Evolutionary conservation across 2,329 filamentous ascomycete genomes (phyloP), one percentile per base, ranked within the genome.

Genomic region (Cercospora janseana): DNA sequence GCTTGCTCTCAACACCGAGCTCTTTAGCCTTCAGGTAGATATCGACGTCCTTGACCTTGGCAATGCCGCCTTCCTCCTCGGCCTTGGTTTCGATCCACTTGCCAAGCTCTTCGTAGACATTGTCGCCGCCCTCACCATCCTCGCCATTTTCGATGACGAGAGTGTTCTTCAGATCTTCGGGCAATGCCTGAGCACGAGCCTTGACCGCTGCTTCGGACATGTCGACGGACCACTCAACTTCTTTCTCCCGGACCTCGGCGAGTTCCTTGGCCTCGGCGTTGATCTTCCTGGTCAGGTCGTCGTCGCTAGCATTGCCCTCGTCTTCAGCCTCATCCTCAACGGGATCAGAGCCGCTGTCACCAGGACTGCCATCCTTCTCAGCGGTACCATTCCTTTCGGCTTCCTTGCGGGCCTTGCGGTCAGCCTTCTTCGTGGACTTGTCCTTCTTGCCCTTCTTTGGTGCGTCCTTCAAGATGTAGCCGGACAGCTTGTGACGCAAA

Each of bases 1-100:
- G 88, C 82, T 97, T 98, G 74, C 73, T 72, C 75, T 96, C 92
- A 59, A 98, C 93, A 63, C 91, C 91, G 49, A 97, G 79, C 64
- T 97, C 93, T 76, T 95, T 93, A 59, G 92, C 92, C 80, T 98
- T 97, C 74, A 94, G 76, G 73, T 95, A 97, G 69, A 98, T 88
- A 29, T 91, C 86, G 60, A 97, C 80, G 65, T 94, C 91, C 66
- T 89, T 85, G 59, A 98, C 80, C 52, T 90, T 84, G 73, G 83
- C 79, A 63, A 95, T 78, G 62, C 83, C 78, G 55, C 86, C 87
- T 72, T 78, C 73, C 56, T 86, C 84, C 58, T 82, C 80, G 52
- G 82, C 78, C 51, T 85, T 83, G 67, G 91, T 79, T 66, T 88
- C 80, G 65, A 98, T 88, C 93, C 93, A 98, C 73, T 86, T 88